Evolutionary conservation across 371 early-diverging fungal species (phyloP).

Genomic region (Rhizomucor pusillus): DNA sequence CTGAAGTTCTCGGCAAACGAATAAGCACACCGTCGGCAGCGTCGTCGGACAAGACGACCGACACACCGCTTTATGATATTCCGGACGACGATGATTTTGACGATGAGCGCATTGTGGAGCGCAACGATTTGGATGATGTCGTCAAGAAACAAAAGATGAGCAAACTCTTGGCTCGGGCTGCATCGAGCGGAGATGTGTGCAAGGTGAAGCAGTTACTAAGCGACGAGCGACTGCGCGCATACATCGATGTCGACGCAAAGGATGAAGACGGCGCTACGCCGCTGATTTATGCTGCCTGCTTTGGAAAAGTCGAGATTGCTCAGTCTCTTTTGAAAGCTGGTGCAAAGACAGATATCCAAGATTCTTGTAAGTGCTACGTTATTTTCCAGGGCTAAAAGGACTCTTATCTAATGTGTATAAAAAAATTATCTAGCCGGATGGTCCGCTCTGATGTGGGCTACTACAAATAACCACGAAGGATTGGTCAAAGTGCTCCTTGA

Average conservation of each 20-base stretch:
- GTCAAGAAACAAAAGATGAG: slow-evolving; percentile 50
- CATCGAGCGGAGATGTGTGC: slow-evolving; percentile 91
- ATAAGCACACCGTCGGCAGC: slow-evolving; percentile 18
- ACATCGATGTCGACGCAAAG: slow-evolving; percentile 73
- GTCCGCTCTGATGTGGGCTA: slow-evolving; percentile 94
- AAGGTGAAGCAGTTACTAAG: slow-evolving; percentile 72
- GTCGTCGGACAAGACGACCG: slow-evolving; percentile 13
- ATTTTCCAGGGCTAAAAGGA: background rate
- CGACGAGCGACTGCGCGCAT: slow-evolving; percentile 44
- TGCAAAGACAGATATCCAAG: slow-evolving; percentile 73
- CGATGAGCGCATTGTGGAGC: slow-evolving; percentile 7
- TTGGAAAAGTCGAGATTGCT: slow-evolving; percentile 75
- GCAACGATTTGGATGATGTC: slow-evolving; percentile 23
- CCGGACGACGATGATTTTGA: slow-evolving; percentile 15
- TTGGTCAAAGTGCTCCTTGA: slow-evolving; percentile 72
- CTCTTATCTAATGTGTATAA: background rate
- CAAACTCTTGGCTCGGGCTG: slow-evolving; percentile 52
- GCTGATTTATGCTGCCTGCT: slow-evolving; percentile 84
- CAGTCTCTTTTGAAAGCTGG: slow-evolving; percentile 68
- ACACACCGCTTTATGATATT: slow-evolving; percentile 9
- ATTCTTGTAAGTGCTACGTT: slow-evolving; percentile 59
- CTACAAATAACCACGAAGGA: slow-evolving; percentile 77
- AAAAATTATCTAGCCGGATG: slow-evolving; percentile 70
- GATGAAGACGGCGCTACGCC: slow-evolving; percentile 87
- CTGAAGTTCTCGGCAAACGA: slow-evolving; percentile 34